phyloP scores from a whole-genome alignment of 257 asterid genomes.

The Eustoma russellianum region DNA sequence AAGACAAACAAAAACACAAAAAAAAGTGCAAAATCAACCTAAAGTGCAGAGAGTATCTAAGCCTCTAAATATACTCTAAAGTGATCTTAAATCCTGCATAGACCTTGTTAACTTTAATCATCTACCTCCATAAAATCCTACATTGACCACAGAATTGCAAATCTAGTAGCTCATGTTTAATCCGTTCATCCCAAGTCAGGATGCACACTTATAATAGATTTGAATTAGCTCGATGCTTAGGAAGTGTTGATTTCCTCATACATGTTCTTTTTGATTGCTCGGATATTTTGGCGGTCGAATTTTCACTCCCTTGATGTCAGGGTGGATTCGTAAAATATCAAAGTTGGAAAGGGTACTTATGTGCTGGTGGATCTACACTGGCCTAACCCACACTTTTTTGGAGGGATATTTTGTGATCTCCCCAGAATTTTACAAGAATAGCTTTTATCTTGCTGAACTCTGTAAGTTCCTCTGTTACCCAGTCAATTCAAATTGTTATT shows the following conservation, averaged over 20 bases:
- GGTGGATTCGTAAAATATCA: conserved; percentile 46
- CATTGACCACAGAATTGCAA: neutral
- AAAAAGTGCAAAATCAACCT: too few relatives aligned
- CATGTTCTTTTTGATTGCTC: neutral
- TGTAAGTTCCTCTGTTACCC: conserved; percentile 46
- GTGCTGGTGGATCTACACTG: conserved; percentile 99
- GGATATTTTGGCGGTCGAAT: neutral
- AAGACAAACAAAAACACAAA: too few relatives aligned
- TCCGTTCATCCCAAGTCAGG: neutral
- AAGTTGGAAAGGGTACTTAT: conserved; percentile 61
- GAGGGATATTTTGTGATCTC: conserved; percentile 80
- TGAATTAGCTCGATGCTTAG: neutral
- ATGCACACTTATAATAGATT: neutral
- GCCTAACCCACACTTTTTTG: conserved; percentile 76
- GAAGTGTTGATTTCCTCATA: neutral
- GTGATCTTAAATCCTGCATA: too few relatives aligned
- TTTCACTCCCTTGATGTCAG: conserved; percentile 23
- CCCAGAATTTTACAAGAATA: conserved; percentile 65
- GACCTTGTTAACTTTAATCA: too few relatives aligned
- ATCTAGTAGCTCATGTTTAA: too few relatives aligned
- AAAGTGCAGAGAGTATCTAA: too few relatives aligned
- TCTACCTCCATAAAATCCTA: too few relatives aligned
- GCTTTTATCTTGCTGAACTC: conserved; percentile 74
- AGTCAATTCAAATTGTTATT: neutral
- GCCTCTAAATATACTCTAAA: too few relatives aligned